phyloP scores from a whole-genome alignment of 2,329 filamentous ascomycete genomes.

The Diaporthe humulicola region DNA sequence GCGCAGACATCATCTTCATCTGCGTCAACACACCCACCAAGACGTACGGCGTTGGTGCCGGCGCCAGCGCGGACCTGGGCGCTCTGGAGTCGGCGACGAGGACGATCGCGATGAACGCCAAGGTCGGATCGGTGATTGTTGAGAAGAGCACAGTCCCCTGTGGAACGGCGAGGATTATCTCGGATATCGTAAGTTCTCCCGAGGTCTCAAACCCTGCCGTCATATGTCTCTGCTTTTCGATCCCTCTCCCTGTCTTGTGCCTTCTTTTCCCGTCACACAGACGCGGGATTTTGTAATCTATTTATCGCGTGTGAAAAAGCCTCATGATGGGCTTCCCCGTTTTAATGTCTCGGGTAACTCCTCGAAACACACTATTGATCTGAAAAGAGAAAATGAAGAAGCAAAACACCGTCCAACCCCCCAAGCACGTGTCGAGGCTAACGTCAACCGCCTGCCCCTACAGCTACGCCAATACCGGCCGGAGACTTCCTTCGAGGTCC shows the following conservation, averaged over 20 bases:
- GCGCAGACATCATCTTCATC: constrained; percentile 72
- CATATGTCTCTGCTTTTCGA: background rate
- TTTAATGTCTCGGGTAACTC: constrained; percentile 33
- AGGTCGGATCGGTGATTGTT: constrained; percentile 68
- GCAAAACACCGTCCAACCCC: background rate
- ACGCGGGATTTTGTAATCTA: background rate
- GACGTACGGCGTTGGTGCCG: constrained; percentile 66
- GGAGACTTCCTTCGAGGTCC: constrained; percentile 66
- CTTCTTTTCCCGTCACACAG: background rate
- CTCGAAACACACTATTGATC: constrained; percentile 10
- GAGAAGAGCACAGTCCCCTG: constrained; percentile 76
- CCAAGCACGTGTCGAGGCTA: constrained; percentile 29
- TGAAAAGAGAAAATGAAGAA: background rate
- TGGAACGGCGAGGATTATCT: constrained; percentile 68
- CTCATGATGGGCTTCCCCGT: background rate
- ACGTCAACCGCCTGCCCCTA: background rate
- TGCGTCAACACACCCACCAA: constrained; percentile 77
- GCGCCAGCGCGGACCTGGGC: constrained; percentile 68
- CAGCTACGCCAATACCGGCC: constrained; percentile 53
- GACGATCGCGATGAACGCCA: constrained; percentile 66
- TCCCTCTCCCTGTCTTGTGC: background rate
- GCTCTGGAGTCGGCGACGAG: constrained; percentile 68
- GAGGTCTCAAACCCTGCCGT: constrained; percentile 6
- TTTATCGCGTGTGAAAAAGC: background rate
- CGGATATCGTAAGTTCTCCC: constrained; percentile 61